These are phyloP conservation scores for Trametes maxima DNA, from an alignment of 768 basidiomycete species.

Conservation along the genomic window DNA sequence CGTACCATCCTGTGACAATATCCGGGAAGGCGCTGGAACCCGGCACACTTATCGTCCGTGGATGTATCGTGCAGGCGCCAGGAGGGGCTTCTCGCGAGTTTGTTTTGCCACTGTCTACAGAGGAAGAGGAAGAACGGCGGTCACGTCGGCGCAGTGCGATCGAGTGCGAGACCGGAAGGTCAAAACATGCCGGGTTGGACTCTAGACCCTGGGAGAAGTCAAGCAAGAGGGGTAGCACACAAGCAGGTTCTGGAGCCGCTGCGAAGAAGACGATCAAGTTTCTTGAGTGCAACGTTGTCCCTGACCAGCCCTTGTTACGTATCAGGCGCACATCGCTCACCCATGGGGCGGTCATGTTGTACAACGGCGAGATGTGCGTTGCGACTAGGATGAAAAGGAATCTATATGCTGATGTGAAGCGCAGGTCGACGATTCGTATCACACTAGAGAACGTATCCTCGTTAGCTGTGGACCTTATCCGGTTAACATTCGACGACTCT, in stretches of 20 bases:
- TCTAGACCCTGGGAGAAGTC: conserved; percentile 63
- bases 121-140: conserved; percentile 67
- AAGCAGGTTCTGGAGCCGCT: conserved; percentile 26
- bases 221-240: conserved; percentile 42
- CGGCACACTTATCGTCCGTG: conserved; percentile 73
- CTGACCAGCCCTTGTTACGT: conserved; percentile 84
- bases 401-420: conserved; percentile 14
- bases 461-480: conserved; percentile 82
- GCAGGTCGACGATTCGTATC: conserved; percentile 80
- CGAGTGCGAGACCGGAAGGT: conserved; percentile 66
- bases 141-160: conserved; percentile 59
- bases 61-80: conserved; percentile 76
- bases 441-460: conserved; percentile 89
- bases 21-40: conserved; percentile 63
- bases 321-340: conserved; percentile 88
- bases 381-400: not conserved
- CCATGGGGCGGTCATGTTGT: conserved; percentile 93
- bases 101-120: conserved; percentile 70
- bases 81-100: conserved; percentile 75
- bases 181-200: conserved; percentile 75
- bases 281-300: conserved; percentile 81
- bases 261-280: conserved; percentile 47
- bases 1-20: conserved; percentile 73
- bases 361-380: conserved; percentile 87
- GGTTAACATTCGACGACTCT: conserved; percentile 88